Conservation (phyloP, 208 protist genomes). For the Wallacemonas sp. region DNA sequence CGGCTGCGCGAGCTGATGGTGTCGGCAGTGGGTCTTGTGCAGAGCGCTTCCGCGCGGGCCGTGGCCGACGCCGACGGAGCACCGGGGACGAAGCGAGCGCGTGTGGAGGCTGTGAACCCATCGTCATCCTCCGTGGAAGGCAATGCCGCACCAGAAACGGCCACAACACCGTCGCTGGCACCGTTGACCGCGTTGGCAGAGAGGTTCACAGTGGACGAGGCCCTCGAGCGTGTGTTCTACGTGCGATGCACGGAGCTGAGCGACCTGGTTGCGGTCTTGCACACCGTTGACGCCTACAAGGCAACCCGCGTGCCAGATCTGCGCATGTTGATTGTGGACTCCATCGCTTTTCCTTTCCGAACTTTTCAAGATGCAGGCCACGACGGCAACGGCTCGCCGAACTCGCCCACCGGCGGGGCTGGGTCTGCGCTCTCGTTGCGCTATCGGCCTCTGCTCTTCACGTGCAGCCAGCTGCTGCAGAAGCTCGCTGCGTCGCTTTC, state of each 20-base stretch:
- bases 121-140: no score
- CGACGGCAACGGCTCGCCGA: background rate
- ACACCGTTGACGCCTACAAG: constrained; percentile 30
- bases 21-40: constrained; percentile 45
- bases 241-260: constrained; percentile 58
- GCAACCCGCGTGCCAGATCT: constrained; percentile 11
- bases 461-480: constrained; percentile 54
- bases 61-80: no score
- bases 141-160: background rate
- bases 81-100: no score
- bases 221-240: constrained; percentile 69
- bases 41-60: background rate
- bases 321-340: constrained; percentile 84
- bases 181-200: constrained; percentile 1
- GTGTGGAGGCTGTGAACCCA: no score
- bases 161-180: background rate
- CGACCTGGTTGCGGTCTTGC: constrained; percentile 57
- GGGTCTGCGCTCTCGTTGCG: constrained; percentile 32
- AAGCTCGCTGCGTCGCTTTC: constrained; percentile 29
- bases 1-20: constrained; percentile 72
- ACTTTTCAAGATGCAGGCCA: background rate
- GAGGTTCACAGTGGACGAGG: constrained; percentile 36
- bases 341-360: constrained; percentile 84
- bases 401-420: background rate
- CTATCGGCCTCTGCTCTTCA: constrained; percentile 46